Percentiles rank a stretch among this genome's conserved stretches.
These are phyloP conservation scores for Tremellales sp. DNA, from an alignment of 1,284 basidiomycete species.

Conservation along the genomic window DNA sequence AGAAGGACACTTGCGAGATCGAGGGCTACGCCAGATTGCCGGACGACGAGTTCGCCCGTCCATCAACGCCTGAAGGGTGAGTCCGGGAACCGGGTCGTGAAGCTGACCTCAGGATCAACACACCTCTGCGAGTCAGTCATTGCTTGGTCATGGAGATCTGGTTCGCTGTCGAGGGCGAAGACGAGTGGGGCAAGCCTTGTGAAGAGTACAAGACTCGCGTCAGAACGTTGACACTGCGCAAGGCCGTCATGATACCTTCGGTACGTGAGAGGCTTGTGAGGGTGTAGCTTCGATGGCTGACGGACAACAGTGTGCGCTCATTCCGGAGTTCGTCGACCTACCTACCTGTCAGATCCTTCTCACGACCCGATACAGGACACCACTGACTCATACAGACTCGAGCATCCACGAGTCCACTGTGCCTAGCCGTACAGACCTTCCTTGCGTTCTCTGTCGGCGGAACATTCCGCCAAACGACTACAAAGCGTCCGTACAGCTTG, in stretches of 20 bases:
- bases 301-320: neutral
- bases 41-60: neutral
- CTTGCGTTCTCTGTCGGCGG: neutral
- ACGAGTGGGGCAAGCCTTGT: slow-evolving; percentile 5
- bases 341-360: neutral
- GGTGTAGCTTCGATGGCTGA: neutral
- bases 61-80: neutral
- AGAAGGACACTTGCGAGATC: neutral
- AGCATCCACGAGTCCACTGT: neutral
- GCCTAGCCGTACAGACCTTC: neutral
- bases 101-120: slow-evolving; percentile 8
- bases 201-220: neutral
- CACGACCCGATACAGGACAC: neutral
- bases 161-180: slow-evolving; percentile 15
- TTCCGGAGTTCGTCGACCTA: slow-evolving; percentile 1
- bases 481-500: neutral
- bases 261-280: neutral
- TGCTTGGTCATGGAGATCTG: slow-evolving; percentile 17
- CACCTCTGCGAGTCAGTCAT: slow-evolving; percentile 14
- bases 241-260: neutral
- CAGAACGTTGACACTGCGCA: neutral
- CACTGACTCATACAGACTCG: neutral
- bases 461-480: neutral
- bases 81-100: neutral
- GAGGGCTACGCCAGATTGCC: neutral